These are phyloP conservation scores for Hirschfeldia incana DNA, from an alignment of 345 rosid species.

Conservation along the genomic window DNA sequence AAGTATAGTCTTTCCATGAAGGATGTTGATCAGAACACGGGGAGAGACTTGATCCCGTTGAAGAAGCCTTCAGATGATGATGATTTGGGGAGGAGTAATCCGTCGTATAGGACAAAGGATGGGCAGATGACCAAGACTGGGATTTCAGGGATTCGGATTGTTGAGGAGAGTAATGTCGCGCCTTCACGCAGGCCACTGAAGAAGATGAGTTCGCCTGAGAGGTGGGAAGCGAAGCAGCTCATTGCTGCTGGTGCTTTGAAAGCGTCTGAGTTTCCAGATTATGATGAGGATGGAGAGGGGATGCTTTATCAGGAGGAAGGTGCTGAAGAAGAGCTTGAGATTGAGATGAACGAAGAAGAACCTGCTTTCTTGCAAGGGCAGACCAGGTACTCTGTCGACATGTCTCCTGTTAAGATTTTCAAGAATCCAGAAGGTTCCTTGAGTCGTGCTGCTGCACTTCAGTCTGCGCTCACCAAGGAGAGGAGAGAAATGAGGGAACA, in stretches of 20 bases:
- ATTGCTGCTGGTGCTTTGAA: conserved; percentile 83
- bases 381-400: conserved; percentile 65
- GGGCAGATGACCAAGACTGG: conserved; percentile 63
- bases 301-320: conserved; percentile 79
- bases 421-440: conserved; percentile 94
- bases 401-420: conserved; percentile 90
- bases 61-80: conserved; percentile 57
- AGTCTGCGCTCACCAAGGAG: conserved; percentile 87
- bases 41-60: conserved; percentile 78
- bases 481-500: conserved; percentile 80
- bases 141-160: conserved; percentile 70
- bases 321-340: conserved; percentile 90
- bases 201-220: conserved; percentile 90
- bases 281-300: conserved; percentile 87
- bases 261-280: conserved; percentile 63
- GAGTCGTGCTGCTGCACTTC: conserved; percentile 92
- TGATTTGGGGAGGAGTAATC: conserved; percentile 58
- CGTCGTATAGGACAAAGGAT: conserved; percentile 52
- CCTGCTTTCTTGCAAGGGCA: conserved; percentile 86
- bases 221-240: conserved; percentile 87
- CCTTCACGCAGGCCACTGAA: conserved; percentile 69
- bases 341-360: conserved; percentile 87
- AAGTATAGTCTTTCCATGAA: conserved; percentile 74
- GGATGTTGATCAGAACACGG: conserved; percentile 82
- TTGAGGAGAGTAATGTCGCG: conserved; percentile 55